Evolutionary conservation across 176 grass and related monocot genomes (phyloP).

Genomic region (Zoysia pacifica): DNA sequence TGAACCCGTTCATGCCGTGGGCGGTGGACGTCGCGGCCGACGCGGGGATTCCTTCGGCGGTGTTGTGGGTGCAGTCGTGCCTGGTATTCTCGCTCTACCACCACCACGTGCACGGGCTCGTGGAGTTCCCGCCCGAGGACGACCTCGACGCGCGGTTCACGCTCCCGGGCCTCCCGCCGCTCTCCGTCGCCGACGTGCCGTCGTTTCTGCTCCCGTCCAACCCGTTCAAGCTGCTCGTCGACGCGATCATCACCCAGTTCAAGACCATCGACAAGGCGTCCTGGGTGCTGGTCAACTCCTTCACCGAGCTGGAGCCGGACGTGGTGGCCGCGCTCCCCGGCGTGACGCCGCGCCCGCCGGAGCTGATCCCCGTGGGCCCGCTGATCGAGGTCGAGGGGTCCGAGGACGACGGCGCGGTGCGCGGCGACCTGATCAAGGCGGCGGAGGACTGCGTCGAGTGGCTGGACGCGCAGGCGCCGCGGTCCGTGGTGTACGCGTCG

Average conservation of each 20-base stretch:
- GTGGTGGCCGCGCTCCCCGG: constrained; percentile 41
- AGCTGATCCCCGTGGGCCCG: constrained; percentile 63
- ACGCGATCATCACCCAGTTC: constrained; percentile 56
- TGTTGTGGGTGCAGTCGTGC: constrained; percentile 89
- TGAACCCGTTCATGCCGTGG: constrained; percentile 79
- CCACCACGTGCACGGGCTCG: constrained; percentile 52
- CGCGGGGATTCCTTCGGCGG: constrained; percentile 52
- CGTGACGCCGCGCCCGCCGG: constrained; percentile 32
- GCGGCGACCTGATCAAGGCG: constrained; percentile 56
- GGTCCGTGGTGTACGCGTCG: constrained; percentile 73
- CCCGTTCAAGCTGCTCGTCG: constrained; percentile 44
- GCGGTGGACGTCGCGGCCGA: constrained; percentile 52
- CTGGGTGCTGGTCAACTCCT: constrained; percentile 80
- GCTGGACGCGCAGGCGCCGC: constrained; percentile 52
- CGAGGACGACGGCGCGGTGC: background rate
- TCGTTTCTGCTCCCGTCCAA: constrained; percentile 72
- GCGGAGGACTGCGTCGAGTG: constrained; percentile 54
- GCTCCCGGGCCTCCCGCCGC: constrained; percentile 58
- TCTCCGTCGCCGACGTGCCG: constrained; percentile 54
- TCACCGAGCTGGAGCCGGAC: constrained; percentile 62
- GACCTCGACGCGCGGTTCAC: constrained; percentile 30
- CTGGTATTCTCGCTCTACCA: constrained; percentile 78
- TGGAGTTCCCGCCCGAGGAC: constrained; percentile 53
- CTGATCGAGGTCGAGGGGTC: constrained; percentile 45
- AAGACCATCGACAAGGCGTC: constrained; percentile 49